Conservation (phyloP, 176 grass and related monocot species). For the Zoysia pacifica region DNA sequence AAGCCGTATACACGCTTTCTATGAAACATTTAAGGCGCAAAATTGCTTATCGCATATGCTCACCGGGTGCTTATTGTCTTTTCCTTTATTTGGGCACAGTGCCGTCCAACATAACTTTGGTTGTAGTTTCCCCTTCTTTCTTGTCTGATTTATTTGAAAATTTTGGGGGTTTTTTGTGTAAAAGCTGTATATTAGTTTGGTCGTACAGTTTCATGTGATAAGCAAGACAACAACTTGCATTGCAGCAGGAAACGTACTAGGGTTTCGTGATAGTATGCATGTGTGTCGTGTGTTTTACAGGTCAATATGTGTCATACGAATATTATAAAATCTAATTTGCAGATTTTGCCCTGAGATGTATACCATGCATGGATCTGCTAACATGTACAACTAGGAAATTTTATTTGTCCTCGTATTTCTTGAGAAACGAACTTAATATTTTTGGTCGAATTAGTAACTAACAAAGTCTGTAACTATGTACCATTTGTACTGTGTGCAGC, state of each 20-base stretch:
- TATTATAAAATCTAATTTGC: background rate
- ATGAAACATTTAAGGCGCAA: background rate
- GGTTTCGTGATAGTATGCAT: constrained; percentile 38
- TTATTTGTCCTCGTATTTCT: constrained; percentile 2
- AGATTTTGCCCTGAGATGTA: background rate
- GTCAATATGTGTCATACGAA: background rate
- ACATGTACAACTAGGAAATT: background rate
- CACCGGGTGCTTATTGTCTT: background rate
- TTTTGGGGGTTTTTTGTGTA: constrained; percentile 1
- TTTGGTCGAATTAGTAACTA: background rate
- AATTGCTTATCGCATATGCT: background rate
- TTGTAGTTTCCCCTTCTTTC: background rate
- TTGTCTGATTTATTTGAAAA: constrained; percentile 11
- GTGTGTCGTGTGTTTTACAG: constrained; percentile 4
- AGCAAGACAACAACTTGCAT: constrained; percentile 3
- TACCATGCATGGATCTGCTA: constrained; percentile 17
- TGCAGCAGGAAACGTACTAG: constrained; percentile 24
- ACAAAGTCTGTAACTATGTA: constrained; percentile 4
- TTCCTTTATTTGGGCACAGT: background rate
- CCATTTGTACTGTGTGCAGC: constrained; percentile 34
- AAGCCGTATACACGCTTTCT: constrained; percentile 3
- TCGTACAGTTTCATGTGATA: constrained; percentile 39
- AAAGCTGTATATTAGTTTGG: constrained; percentile 17
- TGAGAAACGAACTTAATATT: background rate
- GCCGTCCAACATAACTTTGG: background rate